Base-by-base conservation (phyloP, 805 yeast species). In the Hanseniaspora jakobsenii region DNA sequence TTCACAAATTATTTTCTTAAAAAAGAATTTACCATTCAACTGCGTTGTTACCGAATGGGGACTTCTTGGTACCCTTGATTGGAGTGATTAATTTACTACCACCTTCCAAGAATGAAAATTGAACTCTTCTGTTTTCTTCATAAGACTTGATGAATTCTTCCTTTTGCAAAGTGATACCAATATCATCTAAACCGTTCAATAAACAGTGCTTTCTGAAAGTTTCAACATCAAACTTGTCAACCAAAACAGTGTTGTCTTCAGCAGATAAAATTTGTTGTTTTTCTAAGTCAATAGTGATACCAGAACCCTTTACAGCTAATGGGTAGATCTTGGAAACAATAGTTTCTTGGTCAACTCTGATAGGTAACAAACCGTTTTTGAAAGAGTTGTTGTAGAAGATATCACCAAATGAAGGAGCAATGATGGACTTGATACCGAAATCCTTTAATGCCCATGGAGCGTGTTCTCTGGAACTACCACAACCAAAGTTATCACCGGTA, bases 381-480 rank as follows among this genome's bases (percentile, higher is more conserved):
- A 83, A 83, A 44, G 96, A 87, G 71, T 91, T 91, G 70, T 83
- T 91, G 76, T 84, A 87, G 72, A 91, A 91, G 56, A 91, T 91
- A 66, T 91, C 98, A 63, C 97, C 98, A 55, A 89, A 91, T 0
- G 96, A 86, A 47, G 97, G 98, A 5, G 97, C 97, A 63, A 91
- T 87, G 58, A 91, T 82, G 51, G 89, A 80, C 64, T 82, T 80
- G 64, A 91, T 86, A 64, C 98, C 98, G 58, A 91, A 91, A 66
- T 91, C 98, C 57, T 86, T 87, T 53, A 91, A 72, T 2, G 98
- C 97, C 98, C 98, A 91, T 48, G 98, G 97, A 27, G 98, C 98
- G 59, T 91, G 98, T 65, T 91, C 98, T 73, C 98, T 84, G 2
- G 96, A 87, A 32, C 96, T 87, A 57, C 98, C 98, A 70, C 98